Percentiles rank a stretch among this genome's conserved stretches.
Evolutionary conservation across 116 monocot genomes (phyloP).

Genomic region (Posidonia oceanica): DNA sequence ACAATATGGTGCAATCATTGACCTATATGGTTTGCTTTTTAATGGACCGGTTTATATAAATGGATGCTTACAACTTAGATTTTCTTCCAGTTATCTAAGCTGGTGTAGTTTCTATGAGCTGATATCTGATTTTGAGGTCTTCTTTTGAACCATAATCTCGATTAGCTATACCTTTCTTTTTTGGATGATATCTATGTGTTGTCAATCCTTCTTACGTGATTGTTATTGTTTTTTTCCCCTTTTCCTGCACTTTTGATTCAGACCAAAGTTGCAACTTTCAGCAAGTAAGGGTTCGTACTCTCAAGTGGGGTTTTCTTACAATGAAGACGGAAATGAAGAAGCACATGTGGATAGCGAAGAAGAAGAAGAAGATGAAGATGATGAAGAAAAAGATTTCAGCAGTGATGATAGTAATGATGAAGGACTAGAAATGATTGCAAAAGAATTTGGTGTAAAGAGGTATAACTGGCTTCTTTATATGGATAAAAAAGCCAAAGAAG

Average conservation of each 20-base stretch:
- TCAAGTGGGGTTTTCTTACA: constrained; percentile 97
- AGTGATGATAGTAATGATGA: constrained; percentile 97
- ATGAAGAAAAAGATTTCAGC: constrained; percentile 83
- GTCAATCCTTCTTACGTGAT: neutral
- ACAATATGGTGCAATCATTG: no score
- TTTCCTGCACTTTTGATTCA: constrained; percentile 5
- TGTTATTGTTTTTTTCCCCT: neutral
- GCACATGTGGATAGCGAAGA: constrained; percentile 53
- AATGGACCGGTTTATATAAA: no score
- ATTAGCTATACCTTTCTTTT: neutral
- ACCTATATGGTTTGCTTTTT: no score
- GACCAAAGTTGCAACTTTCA: constrained; percentile 45
- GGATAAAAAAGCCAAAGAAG: constrained; percentile 96
- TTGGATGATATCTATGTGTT: neutral
- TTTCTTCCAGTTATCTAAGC: no score
- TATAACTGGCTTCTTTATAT: constrained; percentile 98
- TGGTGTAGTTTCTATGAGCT: neutral
- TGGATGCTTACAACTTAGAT: no score
- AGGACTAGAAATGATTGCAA: constrained; percentile 79
- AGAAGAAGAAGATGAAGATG: constrained; percentile 71
- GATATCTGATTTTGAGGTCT: neutral
- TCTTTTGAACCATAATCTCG: neutral
- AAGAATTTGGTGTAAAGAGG: constrained; percentile 92
- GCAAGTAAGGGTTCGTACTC: constrained; percentile 80
- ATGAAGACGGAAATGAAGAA: constrained; percentile 53